Base-by-base conservation (phyloP, 192 early-diverging fungal species). In the Podochytrium sp. region DNA sequence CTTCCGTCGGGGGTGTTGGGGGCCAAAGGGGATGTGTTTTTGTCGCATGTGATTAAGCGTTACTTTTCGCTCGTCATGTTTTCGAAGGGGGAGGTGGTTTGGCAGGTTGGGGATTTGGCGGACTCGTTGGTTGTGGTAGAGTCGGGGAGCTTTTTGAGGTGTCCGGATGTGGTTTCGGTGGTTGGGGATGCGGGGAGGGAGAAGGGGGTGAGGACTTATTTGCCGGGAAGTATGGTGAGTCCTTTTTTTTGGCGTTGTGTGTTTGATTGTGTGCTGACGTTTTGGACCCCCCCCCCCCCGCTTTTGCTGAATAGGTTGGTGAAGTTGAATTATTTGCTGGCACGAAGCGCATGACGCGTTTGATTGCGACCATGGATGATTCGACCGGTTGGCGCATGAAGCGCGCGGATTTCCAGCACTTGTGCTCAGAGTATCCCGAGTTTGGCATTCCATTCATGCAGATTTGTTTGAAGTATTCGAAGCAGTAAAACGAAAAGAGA, bases 151-250 rank as follows among this genome's bases (percentile, higher is more conserved):
- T 7, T 71, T 75, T 0, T 80, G 89, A n/a, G n/a, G n/a, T 0
- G 81, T 83, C 20, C 91, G 86, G 42, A 72, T 97, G 47, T 92
- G 92, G 55, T 58, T 96, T 2, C 84, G 96, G 1, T 94, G 96
- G 78, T 78, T 84, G 12, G 96, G 95, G 0, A 79, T 86, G 47
- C 77, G 51, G 57, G 2, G 78, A 81, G 57, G 65, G 69, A 43
- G 76, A 82, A 61, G 77, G 82, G 77, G 32, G 87, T 92, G 2
- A 93, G 97, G 81, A 94, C 92, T 23, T 90, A 97, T 39, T 78
- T 99, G 37, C 93, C 95, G 0, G 95, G 95, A n/a, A 94, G 93
- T 7, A 90, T 95, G 66, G 89, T 93, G 23, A 53, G 73, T 53
- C 18, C 40, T 29, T 32, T 14, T 60, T 42, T 63, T 34, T 65